These are phyloP conservation scores for Sugiyamaella chiloensis DNA, from an alignment of 805 yeast genomes.

Conservation along the genomic window DNA sequence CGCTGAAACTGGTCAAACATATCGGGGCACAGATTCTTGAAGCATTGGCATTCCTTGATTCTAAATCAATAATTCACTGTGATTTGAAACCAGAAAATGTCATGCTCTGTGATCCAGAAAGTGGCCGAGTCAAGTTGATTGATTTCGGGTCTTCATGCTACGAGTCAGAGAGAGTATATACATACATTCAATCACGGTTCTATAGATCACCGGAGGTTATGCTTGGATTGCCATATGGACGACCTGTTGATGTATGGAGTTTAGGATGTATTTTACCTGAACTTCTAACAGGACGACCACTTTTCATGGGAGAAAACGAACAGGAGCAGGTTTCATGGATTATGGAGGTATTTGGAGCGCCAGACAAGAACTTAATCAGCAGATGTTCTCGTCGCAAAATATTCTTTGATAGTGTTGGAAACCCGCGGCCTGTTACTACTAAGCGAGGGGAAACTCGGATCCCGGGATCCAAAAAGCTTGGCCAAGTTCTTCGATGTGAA, in stretches of 20 bases:
- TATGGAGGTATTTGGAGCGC: constrained; percentile 87
- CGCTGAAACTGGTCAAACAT: constrained; percentile 32
- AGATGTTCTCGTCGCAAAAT: constrained; percentile 34
- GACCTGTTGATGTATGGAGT: constrained; percentile 97
- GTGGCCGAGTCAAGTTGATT: constrained; percentile 59
- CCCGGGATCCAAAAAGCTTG: constrained; percentile 27
- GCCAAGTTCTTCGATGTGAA: constrained; percentile 25
- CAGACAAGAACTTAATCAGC: constrained; percentile 45
- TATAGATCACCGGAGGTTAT: constrained; percentile 96
- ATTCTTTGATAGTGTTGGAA: constrained; percentile 38
- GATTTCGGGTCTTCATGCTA: constrained; percentile 66
- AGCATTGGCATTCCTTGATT: constrained; percentile 61
- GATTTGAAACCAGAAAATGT: constrained; percentile 86
- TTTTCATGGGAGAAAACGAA: constrained; percentile 94
- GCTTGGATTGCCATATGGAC: constrained; percentile 82
- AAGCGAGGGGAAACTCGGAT: constrained; percentile 25
- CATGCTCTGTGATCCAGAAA: constrained; percentile 48
- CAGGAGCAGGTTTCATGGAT: constrained; percentile 85
- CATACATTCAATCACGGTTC: constrained; percentile 93
- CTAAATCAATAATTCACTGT: constrained; percentile 64
- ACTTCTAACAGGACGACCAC: constrained; percentile 84
- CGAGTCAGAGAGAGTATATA: constrained; percentile 77
- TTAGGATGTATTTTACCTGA: constrained; percentile 96
- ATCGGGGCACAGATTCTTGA: constrained; percentile 55
- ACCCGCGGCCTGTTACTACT: constrained; percentile 29